Base-by-base conservation (phyloP, 2,329 filamentous ascomycete species). In the Zelopaecilomyces penicillatus region DNA sequence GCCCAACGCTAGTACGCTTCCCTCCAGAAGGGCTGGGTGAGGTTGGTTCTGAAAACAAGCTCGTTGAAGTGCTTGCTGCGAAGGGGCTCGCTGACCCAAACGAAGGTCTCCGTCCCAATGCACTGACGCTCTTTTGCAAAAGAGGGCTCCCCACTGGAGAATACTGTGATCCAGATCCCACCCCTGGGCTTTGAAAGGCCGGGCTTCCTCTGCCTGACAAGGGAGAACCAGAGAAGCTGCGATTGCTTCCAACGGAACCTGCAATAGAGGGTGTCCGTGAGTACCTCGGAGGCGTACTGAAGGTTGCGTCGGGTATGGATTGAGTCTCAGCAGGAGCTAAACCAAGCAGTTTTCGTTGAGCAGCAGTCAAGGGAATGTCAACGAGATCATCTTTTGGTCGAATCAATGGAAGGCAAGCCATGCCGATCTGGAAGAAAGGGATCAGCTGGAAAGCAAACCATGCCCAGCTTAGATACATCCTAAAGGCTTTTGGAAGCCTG, bases 241-340 rank as follows among this genome's bases (percentile, higher is more conserved):
- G 71, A 54, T 73, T 70, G 60, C 75, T 80, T 30, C 74, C 76
- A 4, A 80, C 73, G 2, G 84, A 87, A 8, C 78, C 69, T 55
- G 76, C 64, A 66, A 78, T 61, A 19, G 80, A 85, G 28, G 83
- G 77, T 9, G 86, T 91, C 47, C 87, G 76, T 32, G 84, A 80
- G 67, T 95, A 96, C 56, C 87, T 80, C 3, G 91, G 91, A 4
- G 91, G 91, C 1, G 91, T 96, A 55, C 84, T 81, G 65, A 87
- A 94, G 33, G 57, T 60, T 46, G 78, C 77, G 36, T 84, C 82
- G 2, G 87, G 83, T 0, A 83, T 85, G 0, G 84, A 76, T 3
- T 77, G 70, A 2, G 69, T 65, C 3, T 75, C 73, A 47, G 74
- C 78, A 3, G 87, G 83, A 34, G 83, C 77, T 4, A 98, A 78